phyloP scores from a whole-genome alignment of 176 grass and related monocot species.

The Cenchrus americanus region DNA sequence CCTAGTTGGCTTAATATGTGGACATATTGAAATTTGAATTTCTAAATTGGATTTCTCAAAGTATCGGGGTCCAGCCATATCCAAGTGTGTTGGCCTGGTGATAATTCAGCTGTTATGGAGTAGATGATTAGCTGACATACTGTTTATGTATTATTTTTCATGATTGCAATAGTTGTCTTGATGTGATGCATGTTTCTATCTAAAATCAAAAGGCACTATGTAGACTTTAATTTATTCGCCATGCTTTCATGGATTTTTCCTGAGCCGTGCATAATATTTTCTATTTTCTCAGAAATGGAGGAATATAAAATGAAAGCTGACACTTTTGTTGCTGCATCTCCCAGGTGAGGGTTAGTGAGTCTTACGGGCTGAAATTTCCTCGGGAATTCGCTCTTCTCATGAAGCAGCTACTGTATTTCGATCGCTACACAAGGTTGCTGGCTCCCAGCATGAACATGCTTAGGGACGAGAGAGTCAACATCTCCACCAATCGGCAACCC shows the following conservation, averaged over 20 bases:
- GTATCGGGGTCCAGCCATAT: not conserved
- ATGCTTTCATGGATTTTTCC: not conserved
- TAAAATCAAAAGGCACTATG: not conserved
- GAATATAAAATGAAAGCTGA: slow-evolving; percentile 23
- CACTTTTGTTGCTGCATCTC: slow-evolving; percentile 27
- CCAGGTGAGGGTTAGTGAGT: slow-evolving; percentile 97
- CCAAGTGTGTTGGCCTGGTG: not conserved
- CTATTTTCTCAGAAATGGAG: not conserved
- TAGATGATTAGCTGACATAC: not conserved
- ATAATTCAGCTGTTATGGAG: not conserved
- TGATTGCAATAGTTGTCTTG: not conserved
- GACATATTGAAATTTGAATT: slow-evolving; percentile 18
- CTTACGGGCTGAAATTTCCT: slow-evolving; percentile 90
- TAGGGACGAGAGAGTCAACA: slow-evolving; percentile 78
- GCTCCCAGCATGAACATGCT: slow-evolving; percentile 99
- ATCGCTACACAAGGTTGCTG: slow-evolving; percentile 86
- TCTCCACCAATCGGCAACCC: slow-evolving; percentile 59
- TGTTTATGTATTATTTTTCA: not conserved
- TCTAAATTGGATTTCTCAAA: slow-evolving; percentile 5
- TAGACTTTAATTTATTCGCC: slow-evolving; percentile 2
- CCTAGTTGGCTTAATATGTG: not conserved
- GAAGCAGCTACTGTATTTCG: slow-evolving; percentile 97
- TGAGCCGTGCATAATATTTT: not conserved
- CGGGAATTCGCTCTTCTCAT: slow-evolving; percentile 92
- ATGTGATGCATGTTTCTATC: not conserved